A percentile compares a stretch with the other conserved stretches of the same genome.
These are phyloP conservation scores for Anthracocystis walkeri DNA, from an alignment of 1,284 basidiomycete species.

Conservation along the genomic window DNA sequence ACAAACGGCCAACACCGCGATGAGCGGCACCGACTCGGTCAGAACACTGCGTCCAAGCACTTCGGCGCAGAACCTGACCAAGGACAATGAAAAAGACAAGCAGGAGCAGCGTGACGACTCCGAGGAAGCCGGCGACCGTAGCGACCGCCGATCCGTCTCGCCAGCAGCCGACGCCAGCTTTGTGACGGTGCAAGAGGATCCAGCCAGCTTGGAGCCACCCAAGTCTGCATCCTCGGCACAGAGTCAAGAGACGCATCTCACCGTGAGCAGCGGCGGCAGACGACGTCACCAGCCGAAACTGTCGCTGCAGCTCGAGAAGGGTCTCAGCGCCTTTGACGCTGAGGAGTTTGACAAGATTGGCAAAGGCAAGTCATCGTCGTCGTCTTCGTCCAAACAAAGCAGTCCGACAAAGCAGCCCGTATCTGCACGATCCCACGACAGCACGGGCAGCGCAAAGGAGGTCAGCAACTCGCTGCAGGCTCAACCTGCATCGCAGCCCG, in stretches of 20 bases:
- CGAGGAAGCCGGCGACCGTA: conserved; percentile 13
- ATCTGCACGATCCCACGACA: conserved; percentile 29
- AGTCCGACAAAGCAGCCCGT: conserved; percentile 37
- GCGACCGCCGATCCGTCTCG: conserved; percentile 22
- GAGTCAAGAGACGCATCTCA: conserved; percentile 39
- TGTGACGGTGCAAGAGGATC: conserved; percentile 38
- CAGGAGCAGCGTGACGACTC: conserved; percentile 3
- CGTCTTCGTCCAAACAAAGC: conserved; percentile 17
- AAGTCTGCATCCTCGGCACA: conserved; percentile 48
- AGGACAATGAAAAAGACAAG: conserved; percentile 8
- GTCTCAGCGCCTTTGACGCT: conserved; percentile 59
- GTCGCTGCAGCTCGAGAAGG: conserved; percentile 62
- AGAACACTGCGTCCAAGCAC: conserved; percentile 54
- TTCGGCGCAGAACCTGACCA: conserved; percentile 52
- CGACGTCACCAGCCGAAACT: conserved; percentile 55
- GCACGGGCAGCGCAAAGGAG: conserved; percentile 25
- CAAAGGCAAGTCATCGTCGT: conserved; percentile 29
- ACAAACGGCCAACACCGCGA: conserved; percentile 35
- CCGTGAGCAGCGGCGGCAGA: conserved; percentile 30
- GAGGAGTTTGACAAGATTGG: conserved; percentile 57
- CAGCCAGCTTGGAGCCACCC: conserved; percentile 21
- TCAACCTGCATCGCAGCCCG: conserved; percentile 16
- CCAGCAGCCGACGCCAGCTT: conserved; percentile 34
- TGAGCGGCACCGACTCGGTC: conserved; percentile 48
- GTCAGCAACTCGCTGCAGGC: conserved; percentile 23